Evolutionary conservation across 371 early-diverging fungal species (phyloP).

Genomic region (Lichtheimia ramosa): DNA sequence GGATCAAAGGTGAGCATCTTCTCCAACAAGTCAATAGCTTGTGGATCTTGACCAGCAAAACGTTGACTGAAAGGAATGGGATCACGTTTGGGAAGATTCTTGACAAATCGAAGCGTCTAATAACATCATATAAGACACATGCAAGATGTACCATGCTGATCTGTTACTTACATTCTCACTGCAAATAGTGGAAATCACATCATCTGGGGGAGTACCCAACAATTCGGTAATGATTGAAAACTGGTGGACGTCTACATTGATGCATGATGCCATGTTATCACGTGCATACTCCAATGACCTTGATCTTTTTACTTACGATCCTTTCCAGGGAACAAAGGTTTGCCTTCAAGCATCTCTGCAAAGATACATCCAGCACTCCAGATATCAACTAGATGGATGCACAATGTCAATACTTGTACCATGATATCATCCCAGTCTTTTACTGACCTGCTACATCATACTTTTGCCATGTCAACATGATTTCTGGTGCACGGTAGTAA

Average conservation of each 20-base stretch:
- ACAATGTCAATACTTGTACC: not conserved
- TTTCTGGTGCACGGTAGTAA: conserved; percentile 98
- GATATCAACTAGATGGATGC: conserved; percentile 80
- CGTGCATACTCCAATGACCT: not conserved
- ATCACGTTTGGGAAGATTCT: conserved; percentile 80
- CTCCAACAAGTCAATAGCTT: conserved; percentile 87
- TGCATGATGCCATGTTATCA: not conserved
- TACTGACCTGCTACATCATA: conserved; percentile 88
- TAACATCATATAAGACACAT: not conserved
- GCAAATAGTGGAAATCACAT: conserved; percentile 90
- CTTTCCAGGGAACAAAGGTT: conserved; percentile 96
- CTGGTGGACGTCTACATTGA: conserved; percentile 78
- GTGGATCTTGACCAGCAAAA: conserved; percentile 48
- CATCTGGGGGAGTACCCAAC: conserved; percentile 92
- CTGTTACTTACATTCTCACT: conserved; percentile 77
- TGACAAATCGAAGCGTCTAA: conserved; percentile 89
- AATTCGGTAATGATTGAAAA: conserved; percentile 93
- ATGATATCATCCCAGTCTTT: not conserved
- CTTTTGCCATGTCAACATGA: conserved; percentile 98
- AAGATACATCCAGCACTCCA: conserved; percentile 99
- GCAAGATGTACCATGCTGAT: not conserved
- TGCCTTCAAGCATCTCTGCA: conserved; percentile 95
- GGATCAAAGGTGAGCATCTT: conserved; percentile 95
- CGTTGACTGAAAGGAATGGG: conserved; percentile 76
- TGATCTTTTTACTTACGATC: conserved; percentile 70